Conservation (phyloP, 345 rosid genomes). For the Lagerstroemia speciosa region DNA sequence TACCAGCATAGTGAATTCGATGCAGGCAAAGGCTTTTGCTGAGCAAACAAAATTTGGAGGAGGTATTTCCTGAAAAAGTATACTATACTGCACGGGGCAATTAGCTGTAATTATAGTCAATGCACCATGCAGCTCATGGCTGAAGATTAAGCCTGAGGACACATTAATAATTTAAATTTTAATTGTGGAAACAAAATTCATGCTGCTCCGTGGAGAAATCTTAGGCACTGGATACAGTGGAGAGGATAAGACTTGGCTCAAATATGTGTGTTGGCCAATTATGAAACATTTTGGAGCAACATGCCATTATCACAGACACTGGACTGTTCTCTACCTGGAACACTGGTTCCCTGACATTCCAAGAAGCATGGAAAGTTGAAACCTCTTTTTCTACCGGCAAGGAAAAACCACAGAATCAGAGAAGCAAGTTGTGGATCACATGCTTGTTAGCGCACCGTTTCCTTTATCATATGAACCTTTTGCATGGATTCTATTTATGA, state of each 20-base stretch:
- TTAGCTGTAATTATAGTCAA: background rate
- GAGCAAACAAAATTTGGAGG: constrained; percentile 86
- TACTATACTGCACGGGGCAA: background rate
- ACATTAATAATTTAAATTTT: background rate
- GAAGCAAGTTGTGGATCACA: background rate
- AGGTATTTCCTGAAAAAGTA: constrained; percentile 34
- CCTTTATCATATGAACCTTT: constrained; percentile 4
- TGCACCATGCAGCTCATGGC: background rate
- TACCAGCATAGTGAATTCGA: background rate
- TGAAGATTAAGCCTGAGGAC: background rate
- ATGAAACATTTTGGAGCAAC: background rate
- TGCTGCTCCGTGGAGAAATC: background rate
- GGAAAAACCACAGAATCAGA: background rate
- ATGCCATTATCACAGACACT: background rate
- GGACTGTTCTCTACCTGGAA: background rate
- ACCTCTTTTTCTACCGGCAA: background rate
- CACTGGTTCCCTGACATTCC: background rate
- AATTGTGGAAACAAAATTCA: background rate
- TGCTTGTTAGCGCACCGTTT: background rate
- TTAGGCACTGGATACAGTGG: background rate
- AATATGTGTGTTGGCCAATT: background rate
- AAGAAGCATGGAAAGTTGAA: background rate
- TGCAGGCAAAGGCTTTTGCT: constrained; percentile 74
- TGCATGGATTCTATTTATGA: background rate
- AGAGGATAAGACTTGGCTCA: background rate